These are phyloP conservation scores for Diplodia seriata DNA, from an alignment of 2,329 filamentous ascomycete species.

Conservation along the genomic window DNA sequence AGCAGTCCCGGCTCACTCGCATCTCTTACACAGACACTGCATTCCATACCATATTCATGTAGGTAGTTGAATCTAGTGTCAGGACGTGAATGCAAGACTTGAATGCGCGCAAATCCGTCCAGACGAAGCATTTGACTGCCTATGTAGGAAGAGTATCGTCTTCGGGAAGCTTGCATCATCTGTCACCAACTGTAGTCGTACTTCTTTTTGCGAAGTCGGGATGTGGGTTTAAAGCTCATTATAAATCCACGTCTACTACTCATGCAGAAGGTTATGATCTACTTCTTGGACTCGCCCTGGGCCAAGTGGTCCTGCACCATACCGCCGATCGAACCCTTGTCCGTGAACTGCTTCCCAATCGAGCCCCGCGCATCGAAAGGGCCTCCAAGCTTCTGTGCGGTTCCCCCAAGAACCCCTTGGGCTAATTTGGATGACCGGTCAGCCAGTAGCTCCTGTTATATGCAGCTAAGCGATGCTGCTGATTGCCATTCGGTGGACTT, in stretches of 20 bases:
- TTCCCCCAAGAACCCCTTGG: slow-evolving; percentile 46
- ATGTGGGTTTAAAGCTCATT: background rate
- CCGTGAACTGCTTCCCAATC: slow-evolving; percentile 50
- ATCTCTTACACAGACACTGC: no score
- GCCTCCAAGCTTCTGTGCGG: slow-evolving; percentile 48
- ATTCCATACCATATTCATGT: no score
- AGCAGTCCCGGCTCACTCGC: no score
- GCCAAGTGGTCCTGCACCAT: slow-evolving; percentile 41
- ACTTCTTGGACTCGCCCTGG: slow-evolving; percentile 26
- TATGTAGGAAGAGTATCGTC: no score
- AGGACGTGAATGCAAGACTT: no score
- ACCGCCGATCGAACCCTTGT: slow-evolving; percentile 46
- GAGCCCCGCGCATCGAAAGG: slow-evolving; percentile 46
- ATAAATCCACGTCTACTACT: background rate
- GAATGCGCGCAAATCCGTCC: no score
- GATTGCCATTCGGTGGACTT: slow-evolving; percentile 4
- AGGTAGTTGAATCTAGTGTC: no score
- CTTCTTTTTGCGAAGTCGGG: background rate
- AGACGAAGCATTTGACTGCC: no score
- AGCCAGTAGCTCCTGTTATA: background rate
- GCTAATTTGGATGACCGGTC: slow-evolving; percentile 16
- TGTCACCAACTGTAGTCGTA: no score
- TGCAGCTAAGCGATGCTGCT: no score
- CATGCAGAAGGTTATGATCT: background rate
- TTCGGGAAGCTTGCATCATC: no score